Conservation (phyloP, 768 basidiomycete genomes). For the Lanmaoa rubissima region DNA sequence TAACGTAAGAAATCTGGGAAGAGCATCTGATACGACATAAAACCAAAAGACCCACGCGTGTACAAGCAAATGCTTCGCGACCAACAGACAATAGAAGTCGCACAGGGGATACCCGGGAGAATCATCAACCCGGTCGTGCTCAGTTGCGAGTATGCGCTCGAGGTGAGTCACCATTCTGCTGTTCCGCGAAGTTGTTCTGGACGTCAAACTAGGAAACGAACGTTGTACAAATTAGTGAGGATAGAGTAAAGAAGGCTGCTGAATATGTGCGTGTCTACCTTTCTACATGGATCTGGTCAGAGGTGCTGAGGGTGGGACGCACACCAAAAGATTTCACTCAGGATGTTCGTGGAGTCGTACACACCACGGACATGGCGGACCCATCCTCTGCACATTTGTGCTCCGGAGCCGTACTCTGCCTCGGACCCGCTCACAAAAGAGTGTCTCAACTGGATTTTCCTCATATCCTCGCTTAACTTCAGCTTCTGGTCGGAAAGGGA, state of each 20-base stretch:
- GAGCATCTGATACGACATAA: background rate
- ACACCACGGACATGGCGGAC: slow-evolving; percentile 80
- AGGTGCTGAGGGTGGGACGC: background rate
- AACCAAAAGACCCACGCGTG: slow-evolving; percentile 2
- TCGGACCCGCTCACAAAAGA: slow-evolving; percentile 52
- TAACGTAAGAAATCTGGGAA: slow-evolving; percentile 6
- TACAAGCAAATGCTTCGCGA: background rate
- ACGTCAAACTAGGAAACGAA: slow-evolving; percentile 48
- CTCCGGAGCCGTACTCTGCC: slow-evolving; percentile 59
- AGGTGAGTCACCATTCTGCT: slow-evolving; percentile 37
- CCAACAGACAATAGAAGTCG: background rate
- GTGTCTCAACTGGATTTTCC: slow-evolving; percentile 83
- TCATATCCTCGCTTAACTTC: slow-evolving; percentile 83
- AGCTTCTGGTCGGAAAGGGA: slow-evolving; percentile 84
- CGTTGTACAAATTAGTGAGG: slow-evolving; percentile 56
- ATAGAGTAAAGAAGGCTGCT: slow-evolving; percentile 66
- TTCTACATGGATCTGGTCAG: slow-evolving; percentile 5
- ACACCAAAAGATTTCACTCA: slow-evolving; percentile 54
- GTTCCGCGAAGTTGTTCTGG: background rate
- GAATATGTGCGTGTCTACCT: slow-evolving; percentile 46
- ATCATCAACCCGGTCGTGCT: slow-evolving; percentile 56
- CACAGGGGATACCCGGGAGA: slow-evolving; percentile 1
- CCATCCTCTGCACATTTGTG: slow-evolving; percentile 63
- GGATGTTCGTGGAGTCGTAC: slow-evolving; percentile 62
- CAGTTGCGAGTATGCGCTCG: slow-evolving; percentile 55